Evolutionary conservation across 164 flowering plant species (phyloP).

Genomic region (Kalanchoe fedtschenkoi): DNA sequence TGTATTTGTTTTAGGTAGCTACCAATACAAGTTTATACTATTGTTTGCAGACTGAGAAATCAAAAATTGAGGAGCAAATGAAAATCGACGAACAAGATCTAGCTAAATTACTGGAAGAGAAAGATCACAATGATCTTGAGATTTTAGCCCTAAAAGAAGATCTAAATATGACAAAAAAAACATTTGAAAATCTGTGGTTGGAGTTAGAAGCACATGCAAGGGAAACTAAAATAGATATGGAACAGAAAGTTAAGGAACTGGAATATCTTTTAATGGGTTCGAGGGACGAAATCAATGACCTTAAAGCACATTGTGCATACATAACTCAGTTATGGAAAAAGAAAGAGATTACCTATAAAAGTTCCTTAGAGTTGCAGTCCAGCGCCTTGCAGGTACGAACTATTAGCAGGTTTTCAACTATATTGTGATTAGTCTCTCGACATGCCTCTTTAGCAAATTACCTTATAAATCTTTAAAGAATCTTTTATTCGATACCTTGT

Average conservation of each 20-base stretch:
- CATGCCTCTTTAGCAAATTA: background rate
- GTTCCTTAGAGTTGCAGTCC: conserved; percentile 38
- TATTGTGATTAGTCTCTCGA: background rate
- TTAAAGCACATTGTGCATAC: conserved; percentile 44
- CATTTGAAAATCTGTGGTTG: conserved; percentile 32
- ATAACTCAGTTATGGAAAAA: conserved; percentile 44
- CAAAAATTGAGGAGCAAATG: conserved; percentile 50
- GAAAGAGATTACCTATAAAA: conserved; percentile 40
- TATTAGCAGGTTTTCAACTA: background rate
- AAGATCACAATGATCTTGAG: conserved; percentile 31
- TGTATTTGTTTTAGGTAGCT: background rate
- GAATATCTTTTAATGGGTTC: conserved; percentile 46
- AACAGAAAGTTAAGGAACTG: conserved; percentile 47
- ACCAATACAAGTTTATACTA: background rate
- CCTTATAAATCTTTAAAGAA: background rate
- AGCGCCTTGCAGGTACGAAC: conserved; percentile 46
- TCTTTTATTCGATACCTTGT: conserved; percentile 9
- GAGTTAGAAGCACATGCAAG: conserved; percentile 40
- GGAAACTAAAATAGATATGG: conserved; percentile 35
- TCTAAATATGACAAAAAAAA: conserved; percentile 31
- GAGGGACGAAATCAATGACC: conserved; percentile 42
- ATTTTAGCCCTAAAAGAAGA: conserved; percentile 46
- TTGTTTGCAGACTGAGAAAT: conserved; percentile 54
- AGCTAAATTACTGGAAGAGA: conserved; percentile 45
- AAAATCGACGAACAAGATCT: conserved; percentile 56